Conservation (phyloP, 1,139 yeast genomes). For the Candida sanyaensis region DNA sequence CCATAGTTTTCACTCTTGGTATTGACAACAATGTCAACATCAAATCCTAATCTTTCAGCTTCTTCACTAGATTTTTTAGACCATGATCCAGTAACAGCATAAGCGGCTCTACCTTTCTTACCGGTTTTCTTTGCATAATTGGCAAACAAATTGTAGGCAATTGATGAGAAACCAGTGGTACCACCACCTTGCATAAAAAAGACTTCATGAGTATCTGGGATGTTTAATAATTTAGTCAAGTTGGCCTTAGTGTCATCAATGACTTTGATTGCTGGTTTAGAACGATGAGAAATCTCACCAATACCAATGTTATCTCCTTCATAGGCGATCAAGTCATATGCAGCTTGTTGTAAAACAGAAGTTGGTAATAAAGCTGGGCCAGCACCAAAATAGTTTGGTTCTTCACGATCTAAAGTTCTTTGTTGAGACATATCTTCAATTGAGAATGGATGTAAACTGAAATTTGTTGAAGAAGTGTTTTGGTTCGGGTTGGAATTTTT, state of each 20-base stretch:
- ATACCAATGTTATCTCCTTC: slow-evolving; percentile 75
- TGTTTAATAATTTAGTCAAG: slow-evolving; percentile 58
- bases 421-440: slow-evolving; percentile 6
- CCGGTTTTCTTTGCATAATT: slow-evolving; percentile 69
- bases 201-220: slow-evolving; percentile 93
- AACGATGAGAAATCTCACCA: slow-evolving; percentile 95
- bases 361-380: slow-evolving; percentile 96
- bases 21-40: slow-evolving; percentile 68
- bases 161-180: slow-evolving; percentile 88
- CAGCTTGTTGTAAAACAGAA: slow-evolving; percentile 82
- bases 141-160: slow-evolving; percentile 82
- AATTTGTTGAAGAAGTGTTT: no score
- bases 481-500: no score
- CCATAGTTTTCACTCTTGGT: slow-evolving; percentile 66
- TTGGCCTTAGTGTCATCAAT: slow-evolving; percentile 76
- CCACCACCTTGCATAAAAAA: slow-evolving; percentile 98
- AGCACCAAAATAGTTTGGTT: slow-evolving; percentile 90
- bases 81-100: slow-evolving; percentile 93
- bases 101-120: slow-evolving; percentile 77
- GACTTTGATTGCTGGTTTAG: slow-evolving; percentile 75
- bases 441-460: no score
- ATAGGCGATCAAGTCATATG: slow-evolving; percentile 74
- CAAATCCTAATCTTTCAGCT: slow-evolving; percentile 80
- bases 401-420: slow-evolving; percentile 55
- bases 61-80: slow-evolving; percentile 85